Evolutionary conservation across 2,329 filamentous ascomycete genomes (phyloP), one percentile per base, ranked within the genome.

Genomic region (Cytospora piceicola): DNA sequence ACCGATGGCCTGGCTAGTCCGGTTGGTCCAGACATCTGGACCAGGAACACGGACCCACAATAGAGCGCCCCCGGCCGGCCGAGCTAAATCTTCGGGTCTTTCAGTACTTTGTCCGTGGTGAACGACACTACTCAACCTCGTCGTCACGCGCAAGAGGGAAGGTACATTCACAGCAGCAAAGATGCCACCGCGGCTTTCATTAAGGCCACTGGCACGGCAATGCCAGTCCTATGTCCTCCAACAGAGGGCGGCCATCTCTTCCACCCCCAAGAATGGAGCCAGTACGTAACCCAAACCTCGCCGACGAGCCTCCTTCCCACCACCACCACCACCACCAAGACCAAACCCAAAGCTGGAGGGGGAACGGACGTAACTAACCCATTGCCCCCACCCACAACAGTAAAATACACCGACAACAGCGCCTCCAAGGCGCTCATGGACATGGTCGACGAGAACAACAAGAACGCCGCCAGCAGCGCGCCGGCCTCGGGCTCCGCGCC

Each of bases 391-490:
- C 12, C 17, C 39, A 42, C 3, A 49, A 27, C 42, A 67, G 66
- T 67, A 20, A 61, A 65, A 15, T 30, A 46, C 58, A 55, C 34
- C 39, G 42, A 55, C 49, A 24, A 29, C 27, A 53, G 8, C 55
- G 55, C 63, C 39, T 24, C 63, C 22, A 54, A 49, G 55, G n/a
- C 56, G n/a, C 63, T 67, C 39, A 46, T 65, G 20, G 59, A 62
- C 8, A 59, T 67, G 27, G 66, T 66, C 30, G 66, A 67, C 2
- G 58, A 56, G 22, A 42, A 49, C 30, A 56, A 29, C 36, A 72
- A 70, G 54, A 70, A 73, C 51, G 71, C 71, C 69, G 74, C 69
- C 63, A 36, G 58, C 54, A 70, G 15, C 36, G 32, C 39, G 39
- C 39, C 39, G 17, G 39, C 15, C 39, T 5, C 34, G 7, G 34